A percentile compares a stretch with the other conserved stretches of the same genome.
Conservation (phyloP, 202 grass and related monocot genomes). For the Musa balbisiana region DNA sequence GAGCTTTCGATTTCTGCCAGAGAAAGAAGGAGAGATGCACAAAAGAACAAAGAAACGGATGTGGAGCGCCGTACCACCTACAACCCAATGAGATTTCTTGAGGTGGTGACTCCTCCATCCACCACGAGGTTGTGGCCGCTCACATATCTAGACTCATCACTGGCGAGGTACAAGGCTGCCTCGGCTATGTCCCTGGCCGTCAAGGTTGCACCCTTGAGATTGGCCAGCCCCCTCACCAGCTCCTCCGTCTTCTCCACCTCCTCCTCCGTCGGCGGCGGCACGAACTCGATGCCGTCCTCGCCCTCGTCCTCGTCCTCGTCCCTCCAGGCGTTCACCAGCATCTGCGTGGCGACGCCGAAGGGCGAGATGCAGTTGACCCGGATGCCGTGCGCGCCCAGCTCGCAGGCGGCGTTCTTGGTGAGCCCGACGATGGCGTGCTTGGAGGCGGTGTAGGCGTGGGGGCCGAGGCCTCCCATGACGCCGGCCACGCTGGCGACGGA, state of each 20-base stretch:
- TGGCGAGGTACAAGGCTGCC: constrained; percentile 74
- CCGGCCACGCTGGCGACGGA: constrained; percentile 88
- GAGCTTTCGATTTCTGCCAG: no score
- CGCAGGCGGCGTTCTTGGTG: constrained; percentile 89
- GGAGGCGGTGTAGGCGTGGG: constrained; percentile 89
- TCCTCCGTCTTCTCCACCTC: constrained; percentile 89
- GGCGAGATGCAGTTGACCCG: constrained; percentile 96
- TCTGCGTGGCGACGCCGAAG: constrained; percentile 87
- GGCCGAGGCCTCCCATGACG: constrained; percentile 70
- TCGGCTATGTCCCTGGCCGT: constrained; percentile 76
- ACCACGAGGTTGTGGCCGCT: constrained; percentile 96
- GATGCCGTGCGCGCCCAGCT: constrained; percentile 79
- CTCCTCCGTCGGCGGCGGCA: constrained; percentile 24
- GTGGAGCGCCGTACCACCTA: neutral
- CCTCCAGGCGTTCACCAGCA: constrained; percentile 89
- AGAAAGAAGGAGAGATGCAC: no score
- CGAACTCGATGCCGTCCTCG: constrained; percentile 10
- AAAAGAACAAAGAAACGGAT: no score
- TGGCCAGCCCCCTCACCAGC: constrained; percentile 54
- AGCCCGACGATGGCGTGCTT: constrained; percentile 95
- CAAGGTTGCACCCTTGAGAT: constrained; percentile 64
- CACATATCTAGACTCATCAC: constrained; percentile 84
- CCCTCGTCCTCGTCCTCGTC: constrained; percentile 40
- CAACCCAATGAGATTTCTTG: constrained; percentile 70
- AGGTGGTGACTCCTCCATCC: constrained; percentile 83